Evolutionary conservation across 2,329 filamentous ascomycete genomes (phyloP).

Genomic region (Neopestalotiopsis clavispora): DNA sequence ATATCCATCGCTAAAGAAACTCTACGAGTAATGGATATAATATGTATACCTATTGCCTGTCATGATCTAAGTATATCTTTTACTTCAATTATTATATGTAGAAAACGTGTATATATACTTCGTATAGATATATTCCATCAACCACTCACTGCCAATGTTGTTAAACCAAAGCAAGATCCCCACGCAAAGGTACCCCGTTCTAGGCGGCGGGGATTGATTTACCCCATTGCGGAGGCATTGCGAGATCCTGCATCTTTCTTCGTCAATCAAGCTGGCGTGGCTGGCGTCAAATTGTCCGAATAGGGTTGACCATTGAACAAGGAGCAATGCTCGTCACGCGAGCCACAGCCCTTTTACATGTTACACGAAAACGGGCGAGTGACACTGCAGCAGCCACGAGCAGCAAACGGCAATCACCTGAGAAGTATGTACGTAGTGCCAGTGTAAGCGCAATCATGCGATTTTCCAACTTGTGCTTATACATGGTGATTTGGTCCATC

Average conservation of each 20-base stretch:
- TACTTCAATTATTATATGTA: too few species aligned
- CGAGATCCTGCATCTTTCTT: conserved; percentile 11
- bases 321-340: neutral
- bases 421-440: too few species aligned
- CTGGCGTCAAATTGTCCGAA: neutral
- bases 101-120: too few species aligned
- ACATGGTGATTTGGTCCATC: too few species aligned
- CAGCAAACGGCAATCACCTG: too few species aligned
- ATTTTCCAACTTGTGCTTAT: too few species aligned
- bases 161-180: neutral
- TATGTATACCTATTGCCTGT: neutral
- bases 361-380: neutral
- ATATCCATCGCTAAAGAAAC: neutral
- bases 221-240: neutral
- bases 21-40: neutral
- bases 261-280: neutral
- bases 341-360: neutral
- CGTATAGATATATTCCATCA: too few species aligned
- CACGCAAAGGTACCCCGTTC: neutral
- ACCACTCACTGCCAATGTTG: neutral
- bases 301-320: neutral
- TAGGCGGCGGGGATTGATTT: neutral
- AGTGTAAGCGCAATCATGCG: too few species aligned
- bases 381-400: neutral
- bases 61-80: neutral